Base-by-base conservation (phyloP, 371 early-diverging fungal species). In the Mortierella sp. region DNA sequence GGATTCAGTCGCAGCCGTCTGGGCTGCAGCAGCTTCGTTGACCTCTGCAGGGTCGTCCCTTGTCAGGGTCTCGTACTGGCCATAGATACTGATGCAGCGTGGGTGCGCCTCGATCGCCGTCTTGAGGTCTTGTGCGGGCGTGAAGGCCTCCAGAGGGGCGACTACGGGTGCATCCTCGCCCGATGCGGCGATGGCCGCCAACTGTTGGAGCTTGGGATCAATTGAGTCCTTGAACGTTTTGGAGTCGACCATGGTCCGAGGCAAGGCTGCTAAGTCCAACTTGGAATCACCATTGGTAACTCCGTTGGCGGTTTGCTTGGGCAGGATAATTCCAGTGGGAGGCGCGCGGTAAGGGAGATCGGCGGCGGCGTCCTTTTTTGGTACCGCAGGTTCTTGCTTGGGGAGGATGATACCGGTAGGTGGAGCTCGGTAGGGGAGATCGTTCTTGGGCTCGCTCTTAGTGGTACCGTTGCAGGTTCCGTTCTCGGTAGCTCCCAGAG, bases 41-140 rank as follows among this genome's bases (percentile, higher is more conserved):
- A 60, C 58, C 51, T 74, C 75, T 24, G 77, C 77, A 44, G 84
- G 81, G 14, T 70, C 55, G 51, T 81, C 77, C 32, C 75, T 81
- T 27, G 65, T 79, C 35, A 86, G 32, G n/a, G 48, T 51, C 29
- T 86, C 87, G 35, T 86, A 86, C 58, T 86, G 87, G 12, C 80
- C 72, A 49, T 86, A 86, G 41, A 86, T 82, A 27, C 87, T 86
- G 73, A 86, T 77, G 65, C 87, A 86, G 18, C 87, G 82, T 32
- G 83, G 55, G 29, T 75, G 55, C 10, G 80, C 16, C 12, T 86
- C 82, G 41, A 86, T 75, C 12, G 77, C 44, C 0, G 75, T 46
- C 56, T 75, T n/a, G 18, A 86, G 80, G 43, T 79, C 74, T 38
- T 70, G 56, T 43, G 87, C 80, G 18, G 76, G 80, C 2, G 87